Conservation (phyloP, 2,329 filamentous ascomycete genomes). For the Dendrostoma leiphaemia region DNA sequence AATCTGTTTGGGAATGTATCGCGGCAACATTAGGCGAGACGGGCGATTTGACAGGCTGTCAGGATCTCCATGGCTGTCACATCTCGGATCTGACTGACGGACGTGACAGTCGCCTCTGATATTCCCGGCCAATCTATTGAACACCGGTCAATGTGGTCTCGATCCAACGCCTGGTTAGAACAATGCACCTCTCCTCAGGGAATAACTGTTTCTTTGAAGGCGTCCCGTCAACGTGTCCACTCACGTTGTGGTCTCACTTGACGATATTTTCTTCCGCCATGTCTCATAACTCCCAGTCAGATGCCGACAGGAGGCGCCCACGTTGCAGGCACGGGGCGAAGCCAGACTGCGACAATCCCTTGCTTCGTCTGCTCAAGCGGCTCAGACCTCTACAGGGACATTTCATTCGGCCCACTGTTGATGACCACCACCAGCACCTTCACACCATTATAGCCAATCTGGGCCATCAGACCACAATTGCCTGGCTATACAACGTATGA, state of each 20-base stretch:
- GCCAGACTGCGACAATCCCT: no score
- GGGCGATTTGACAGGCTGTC: background rate
- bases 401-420: no score
- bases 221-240: conserved; percentile 11
- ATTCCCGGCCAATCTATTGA: background rate
- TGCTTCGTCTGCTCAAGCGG: no score
- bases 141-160: background rate
- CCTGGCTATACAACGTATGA: background rate
- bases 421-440: background rate
- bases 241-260: conserved; percentile 18
- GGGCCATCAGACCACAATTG: background rate
- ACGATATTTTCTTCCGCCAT: conserved; percentile 6
- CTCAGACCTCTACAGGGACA: background rate
- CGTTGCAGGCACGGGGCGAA: background rate
- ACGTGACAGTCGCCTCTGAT: background rate
- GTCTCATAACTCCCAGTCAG: conserved; percentile 9
- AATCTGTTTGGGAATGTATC: no score
- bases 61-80: background rate
- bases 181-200: background rate
- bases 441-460: background rate
- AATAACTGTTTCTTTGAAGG: background rate
- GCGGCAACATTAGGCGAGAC: background rate
- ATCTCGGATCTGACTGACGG: background rate
- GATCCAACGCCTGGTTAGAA: background rate
- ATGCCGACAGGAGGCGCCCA: conserved; percentile 8